Base-by-base conservation (phyloP, 305 asterid genomes). In the Fraxinus sp. region DNA sequence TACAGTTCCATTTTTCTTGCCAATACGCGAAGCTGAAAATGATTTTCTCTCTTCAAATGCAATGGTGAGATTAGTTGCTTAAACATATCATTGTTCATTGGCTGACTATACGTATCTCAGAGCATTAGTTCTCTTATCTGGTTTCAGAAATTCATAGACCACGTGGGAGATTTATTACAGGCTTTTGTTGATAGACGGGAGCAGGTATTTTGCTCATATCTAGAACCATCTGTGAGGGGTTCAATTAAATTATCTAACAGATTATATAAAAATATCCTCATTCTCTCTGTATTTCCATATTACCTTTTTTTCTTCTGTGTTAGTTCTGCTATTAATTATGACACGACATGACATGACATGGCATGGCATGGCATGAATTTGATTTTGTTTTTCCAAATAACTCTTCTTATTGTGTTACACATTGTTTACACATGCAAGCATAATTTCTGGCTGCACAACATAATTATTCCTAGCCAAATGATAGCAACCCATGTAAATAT, bases 111-210 rank as follows among this genome's bases (percentile, higher is more conserved):
- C 83, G 62, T 20, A 22, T 71, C 52, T 81, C 30, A 81, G 20
- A 72, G 76, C 83, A 32, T 49, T 78, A 52, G 52, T 70, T 59
- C 77, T 74, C 72, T 81, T 36, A 41, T 82, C 78, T 77, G 86
- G 78, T 86, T 86, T 86, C 98, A 97, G 98, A 97, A 94, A 88
- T 97, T 97, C 88, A 97, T 97, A 84, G 99, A 95, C 86, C 89
- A 91, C 49, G 90, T 95, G 32, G 99, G 99, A 84, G 99, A 94
- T 76, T 86, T 97, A 82, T 87, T 97, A 89, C 99, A 92, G 91
- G 94, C 99, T 81, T 97, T 91, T 89, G 95, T 97, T 83, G 99
- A 97, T 78, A 88, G 98, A 85, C 91, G 98, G 83, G 99, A 97
- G 85, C 99, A 97, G 98, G 99, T 95, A 90, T 72, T 78, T 81